These are phyloP conservation scores for Penicillium frequentans DNA, from an alignment of 2,329 filamentous ascomycete species.

Conservation along the genomic window DNA sequence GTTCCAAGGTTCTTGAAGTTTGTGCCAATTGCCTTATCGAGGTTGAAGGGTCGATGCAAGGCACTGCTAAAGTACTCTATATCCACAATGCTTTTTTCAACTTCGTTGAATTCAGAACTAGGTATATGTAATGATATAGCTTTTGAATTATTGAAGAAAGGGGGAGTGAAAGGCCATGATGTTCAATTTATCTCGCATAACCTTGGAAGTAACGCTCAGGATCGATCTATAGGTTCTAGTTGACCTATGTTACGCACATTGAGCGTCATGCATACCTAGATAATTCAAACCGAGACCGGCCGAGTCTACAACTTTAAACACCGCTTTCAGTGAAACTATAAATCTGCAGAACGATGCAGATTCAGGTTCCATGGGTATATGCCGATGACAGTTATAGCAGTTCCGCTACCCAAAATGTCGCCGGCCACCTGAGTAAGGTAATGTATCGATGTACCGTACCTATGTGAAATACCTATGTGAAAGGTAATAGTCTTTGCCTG, in stretches of 20 bases:
- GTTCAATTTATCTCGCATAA: no score
- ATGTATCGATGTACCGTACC: not conserved
- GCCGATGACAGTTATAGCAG: conserved; percentile 1
- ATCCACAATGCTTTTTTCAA: not conserved
- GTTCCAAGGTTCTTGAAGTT: not conserved
- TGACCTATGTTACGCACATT: not conserved
- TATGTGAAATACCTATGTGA: not conserved
- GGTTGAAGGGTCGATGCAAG: not conserved
- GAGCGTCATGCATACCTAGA: not conserved
- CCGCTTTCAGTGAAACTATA: not conserved
- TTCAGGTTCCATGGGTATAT: not conserved
- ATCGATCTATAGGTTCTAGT: not conserved
- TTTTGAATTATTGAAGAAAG: no score
- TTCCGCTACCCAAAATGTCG: not conserved
- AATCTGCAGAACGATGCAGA: not conserved
- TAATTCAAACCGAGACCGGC: not conserved
- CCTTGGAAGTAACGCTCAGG: not conserved
- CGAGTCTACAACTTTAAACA: not conserved
- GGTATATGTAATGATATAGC: no score
- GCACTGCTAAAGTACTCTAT: not conserved
- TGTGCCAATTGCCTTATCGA: not conserved
- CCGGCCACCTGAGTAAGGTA: not conserved
- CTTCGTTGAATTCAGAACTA: not conserved
- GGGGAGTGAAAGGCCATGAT: no score
- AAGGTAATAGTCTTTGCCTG: not conserved